Conservation (phyloP, 106 monocot genomes). For the Allium cepa region DNA sequence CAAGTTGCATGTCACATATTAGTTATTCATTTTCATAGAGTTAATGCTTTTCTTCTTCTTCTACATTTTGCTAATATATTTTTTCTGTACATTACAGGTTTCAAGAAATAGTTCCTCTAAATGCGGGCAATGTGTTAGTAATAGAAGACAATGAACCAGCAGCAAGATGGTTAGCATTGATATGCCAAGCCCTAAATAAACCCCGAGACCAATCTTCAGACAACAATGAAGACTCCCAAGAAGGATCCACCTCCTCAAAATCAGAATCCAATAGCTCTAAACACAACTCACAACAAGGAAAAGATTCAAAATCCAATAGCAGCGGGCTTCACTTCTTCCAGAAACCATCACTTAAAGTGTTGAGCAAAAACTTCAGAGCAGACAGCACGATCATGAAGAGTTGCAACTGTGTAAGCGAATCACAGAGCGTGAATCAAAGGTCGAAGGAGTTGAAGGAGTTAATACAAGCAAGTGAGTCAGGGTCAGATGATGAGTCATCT, state of each 20-base stretch:
- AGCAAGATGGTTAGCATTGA: conserved; percentile 72
- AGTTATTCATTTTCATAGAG: background rate
- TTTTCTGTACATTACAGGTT: conserved; percentile 42
- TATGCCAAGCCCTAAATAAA: conserved; percentile 71
- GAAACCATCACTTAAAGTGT: conserved; percentile 58
- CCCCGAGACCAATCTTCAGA: conserved; percentile 12
- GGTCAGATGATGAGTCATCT: conserved; percentile 34
- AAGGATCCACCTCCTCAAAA: background rate
- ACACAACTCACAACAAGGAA: conserved; percentile 7
- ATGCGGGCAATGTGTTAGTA: conserved; percentile 86
- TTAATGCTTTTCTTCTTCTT: background rate
- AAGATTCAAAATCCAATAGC: conserved; percentile 26
- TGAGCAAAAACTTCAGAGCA: conserved; percentile 48
- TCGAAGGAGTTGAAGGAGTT: conserved; percentile 54
- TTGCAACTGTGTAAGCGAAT: conserved; percentile 58
- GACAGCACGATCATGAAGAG: conserved; percentile 40
- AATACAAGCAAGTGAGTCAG: conserved; percentile 27
- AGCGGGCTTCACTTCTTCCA: conserved; percentile 50
- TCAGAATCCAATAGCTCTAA: background rate
- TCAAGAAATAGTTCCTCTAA: conserved; percentile 98
- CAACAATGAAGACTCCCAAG: too few relatives aligned
- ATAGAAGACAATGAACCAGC: conserved; percentile 90
- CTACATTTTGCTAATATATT: background rate
- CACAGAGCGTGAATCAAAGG: conserved; percentile 7
- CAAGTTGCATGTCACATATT: too few relatives aligned